Evolutionary conservation across 345 rosid genomes (phyloP), one percentile per base, ranked within the genome.

Genomic region (Populus deltoides): DNA sequence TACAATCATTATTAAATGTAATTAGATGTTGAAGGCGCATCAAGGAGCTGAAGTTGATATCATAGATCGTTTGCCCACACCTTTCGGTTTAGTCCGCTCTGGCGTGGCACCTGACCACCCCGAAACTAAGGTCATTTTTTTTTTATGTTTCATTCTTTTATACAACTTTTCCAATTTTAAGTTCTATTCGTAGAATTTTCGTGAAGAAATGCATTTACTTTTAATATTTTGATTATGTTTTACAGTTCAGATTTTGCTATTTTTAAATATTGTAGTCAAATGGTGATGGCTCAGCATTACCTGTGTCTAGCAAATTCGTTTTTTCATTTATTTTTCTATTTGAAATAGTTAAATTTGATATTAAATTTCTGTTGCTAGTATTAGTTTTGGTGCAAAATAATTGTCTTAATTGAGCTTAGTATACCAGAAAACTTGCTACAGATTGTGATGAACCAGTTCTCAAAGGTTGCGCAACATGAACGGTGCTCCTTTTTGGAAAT

Each of bases 61-160:
- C 53, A 86, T 96, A 31, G 99, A 96, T 83, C 92, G 98, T 27
- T 88, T 96, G 78, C 97, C 97, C 0, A 92, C 95, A 20, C 99
- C 98, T 1, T 96, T 86, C 62, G 98, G 99, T 49, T 90, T 96
- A 68, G 99, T 96, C 16, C 92, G 97, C n/a, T 92, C 97, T 0
- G 98, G 97, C 6, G 97, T 96, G 22, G 99, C 99, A 0, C 99
- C 95, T 39, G 99, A 96, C 86, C 99, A 96, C 80, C 95, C 94
- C 2, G 98, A 93, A 74, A 96, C 99, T 9, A 96, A 93, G 97
- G 98, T 16, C 43, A 41, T 35, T 59, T 27, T 49, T 79, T 62
- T 5, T 18, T 25, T 2, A 10, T 41, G 45, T 41, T 25, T 61
- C 25, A 27, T 41, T 17, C 70, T 22, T 3, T 39, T 39, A 3